Conservation (phyloP, 306 rosid genomes). For the Fagus crenata region DNA sequence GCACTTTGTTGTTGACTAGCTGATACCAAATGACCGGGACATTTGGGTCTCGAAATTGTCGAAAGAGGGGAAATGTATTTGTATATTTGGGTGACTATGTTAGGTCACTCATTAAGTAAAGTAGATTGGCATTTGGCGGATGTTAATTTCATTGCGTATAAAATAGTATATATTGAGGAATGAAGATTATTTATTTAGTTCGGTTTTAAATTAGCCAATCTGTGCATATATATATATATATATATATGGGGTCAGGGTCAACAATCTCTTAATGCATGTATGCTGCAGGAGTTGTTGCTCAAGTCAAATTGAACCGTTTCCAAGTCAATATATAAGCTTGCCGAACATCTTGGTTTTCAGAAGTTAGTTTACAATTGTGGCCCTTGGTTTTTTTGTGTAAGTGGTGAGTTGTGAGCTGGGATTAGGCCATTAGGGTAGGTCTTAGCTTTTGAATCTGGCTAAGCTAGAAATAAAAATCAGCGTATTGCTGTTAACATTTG, state of each 20-base stretch:
- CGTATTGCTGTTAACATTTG: not conserved
- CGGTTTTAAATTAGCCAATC: not conserved
- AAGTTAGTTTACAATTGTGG: not conserved
- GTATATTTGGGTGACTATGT: not conserved
- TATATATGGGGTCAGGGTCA: too few species aligned
- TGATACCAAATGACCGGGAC: not conserved
- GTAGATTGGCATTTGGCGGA: not conserved
- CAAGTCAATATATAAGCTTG: not conserved
- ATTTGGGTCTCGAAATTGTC: not conserved
- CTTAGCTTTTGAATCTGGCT: not conserved
- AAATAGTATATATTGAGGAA: not conserved
- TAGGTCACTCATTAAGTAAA: conserved; percentile 4
- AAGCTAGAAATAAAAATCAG: not conserved
- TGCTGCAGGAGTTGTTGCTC: not conserved
- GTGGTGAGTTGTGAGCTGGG: not conserved
- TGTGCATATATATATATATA: too few species aligned
- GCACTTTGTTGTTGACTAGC: too few species aligned
- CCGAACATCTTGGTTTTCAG: not conserved
- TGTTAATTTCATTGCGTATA: not conserved
- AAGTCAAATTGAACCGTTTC: not conserved
- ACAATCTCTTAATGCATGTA: not conserved
- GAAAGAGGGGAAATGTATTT: not conserved
- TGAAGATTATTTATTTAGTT: not conserved
- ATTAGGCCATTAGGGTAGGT: not conserved
- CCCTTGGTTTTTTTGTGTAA: not conserved